Base-by-base conservation (phyloP, 805 yeast species). In the Tetrapisispora fleetii region DNA sequence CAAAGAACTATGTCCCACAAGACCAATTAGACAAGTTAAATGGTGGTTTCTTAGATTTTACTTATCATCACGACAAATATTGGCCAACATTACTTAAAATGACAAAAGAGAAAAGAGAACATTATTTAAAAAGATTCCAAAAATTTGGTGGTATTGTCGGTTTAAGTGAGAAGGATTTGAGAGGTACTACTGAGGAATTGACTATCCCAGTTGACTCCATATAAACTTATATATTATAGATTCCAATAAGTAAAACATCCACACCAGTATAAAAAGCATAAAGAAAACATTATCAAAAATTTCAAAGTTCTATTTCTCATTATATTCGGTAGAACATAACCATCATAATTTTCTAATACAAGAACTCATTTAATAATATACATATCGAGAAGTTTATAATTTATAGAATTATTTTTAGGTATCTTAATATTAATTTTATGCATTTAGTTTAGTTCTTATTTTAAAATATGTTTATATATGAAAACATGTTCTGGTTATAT, bases 41-140 rank as follows among this genome's bases (percentile, higher is more conserved):
- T 59, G 95, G 95, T 35, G 99, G 99, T 5, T 64, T 71, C 35
- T 83, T 87, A 46, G 85, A 87, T 58, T 93, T 93, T 66, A 85
- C 78, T 38, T 93, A 93, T 62, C 73, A 78, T 41, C 98, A 93
- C 58, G 78, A 76, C 4, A 67, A 72, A 22, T 93, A 93, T 67
- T 93, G 93, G 93, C 81, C 83, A 3, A 75, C 73, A 40, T 67
- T 91, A 73, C 70, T 72, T 45, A 73, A 77, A 55, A 76, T 85
- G 56, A 78, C 95, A 1, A 69, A 69, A 24, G 68, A 66, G 32
- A 84, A 80, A 58, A 79, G 80, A 58, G 63, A 63, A n/a, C 77
- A 73, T 48, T 90, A 87, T 66, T 69, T 82, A 67, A 69, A 75
- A 48, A 75, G 91, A 57, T 93, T 82, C 60, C 73, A 78, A 45